Base-by-base conservation (phyloP, 768 basidiomycete genomes). In the Phanerochaete sordida region DNA sequence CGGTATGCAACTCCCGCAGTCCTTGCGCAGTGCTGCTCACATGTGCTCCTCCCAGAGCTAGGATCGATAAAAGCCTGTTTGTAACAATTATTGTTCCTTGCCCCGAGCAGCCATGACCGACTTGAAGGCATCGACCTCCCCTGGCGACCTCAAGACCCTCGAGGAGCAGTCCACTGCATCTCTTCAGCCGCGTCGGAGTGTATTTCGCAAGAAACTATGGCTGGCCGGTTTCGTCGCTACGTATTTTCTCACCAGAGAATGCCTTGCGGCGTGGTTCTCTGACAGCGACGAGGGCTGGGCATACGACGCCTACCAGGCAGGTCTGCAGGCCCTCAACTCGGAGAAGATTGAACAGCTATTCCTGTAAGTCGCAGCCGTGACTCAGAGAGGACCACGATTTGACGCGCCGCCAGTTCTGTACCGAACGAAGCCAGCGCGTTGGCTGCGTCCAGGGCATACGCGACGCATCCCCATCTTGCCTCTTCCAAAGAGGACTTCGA, bases 401-500 rank as follows among this genome's bases (percentile, higher is more conserved):
- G 27, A 30, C 50, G 50, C 21, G 35, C 45, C 31, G 12, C 55
- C 30, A 87, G 86, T 23, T 81, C 81, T 16, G 69, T 87, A 11
- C 89, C 88, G 1, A 80, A 77, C 61, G 66, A 76, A 5, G 79
- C 81, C 50, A 86, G 83, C 59, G 89, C 88, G 1, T 65, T 85
- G 1, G 76, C 75, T 28, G 77, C 82, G 5, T 87, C 88, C 23
- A 78, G 80, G 21, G 70, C 72, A 27, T 88, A 84, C 68, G 85
- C 87, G 1, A 81, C 82, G 2, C 84, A 86, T 62, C 88, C 90
- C 26, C 91, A 91, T 72, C 74, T 89, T 50, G 90, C 89, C 2
- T 88, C 89, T 8, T 84, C 86, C 23, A 61, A 72, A 2, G 62
- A 63, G 50, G 87, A 89, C 69, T 70, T 82, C 57, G 71, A 76